Base-by-base conservation (phyloP, 2,329 filamentous ascomycete species). In the Pseudogymnoascus sp. region DNA sequence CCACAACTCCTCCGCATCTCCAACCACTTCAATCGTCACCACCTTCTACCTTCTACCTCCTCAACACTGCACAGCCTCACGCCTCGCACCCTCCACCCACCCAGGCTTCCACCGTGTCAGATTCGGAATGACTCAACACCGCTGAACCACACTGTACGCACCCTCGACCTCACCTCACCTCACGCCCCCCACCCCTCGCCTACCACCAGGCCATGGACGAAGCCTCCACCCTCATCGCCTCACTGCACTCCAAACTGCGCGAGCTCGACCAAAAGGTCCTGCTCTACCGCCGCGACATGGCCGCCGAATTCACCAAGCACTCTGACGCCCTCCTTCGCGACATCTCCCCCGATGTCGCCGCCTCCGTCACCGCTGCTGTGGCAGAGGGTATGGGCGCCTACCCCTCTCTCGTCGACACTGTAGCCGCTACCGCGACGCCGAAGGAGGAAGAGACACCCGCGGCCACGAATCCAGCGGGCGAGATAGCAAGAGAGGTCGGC, bases 171-270 rank as follows among this genome's bases (percentile, higher is more conserved):
- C 73, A 68, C 16, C 38, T 43, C 39, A 43, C 20, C 20, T 25
- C 20, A n/a, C 39, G 6, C 39, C 39, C 37, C 39, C 20, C 38
- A 20, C 39, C 39, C 39, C 39, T 92, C 89, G 4, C 89, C 89
- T 68, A 88, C 86, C 68, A 84, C 81, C 20, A 92, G 74, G 68
- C 92, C 89, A 65, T 91, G 89, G 63, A 91, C 82, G 71, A 90
- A 91, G 64, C 84, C 89, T 63, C 88, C 84, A 8, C 89, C 89
- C 64, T 92, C 86, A 41, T 86, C 83, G 72, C 91, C 87, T 77
- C 79, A 71, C 77, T 85, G 69, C 75, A 79, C 66, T 73, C 72
- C 67, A 81, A 79, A 76, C 79, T 83, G 65, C 74, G 72, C 67
- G 76, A 83, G 67, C 80, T 86, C 59, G 81, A 86, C 68, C 74